Evolutionary conservation across 2,329 filamentous ascomycete genomes (phyloP), one percentile per base, ranked within the genome.

Genomic region (Alternaria incomplexa): DNA sequence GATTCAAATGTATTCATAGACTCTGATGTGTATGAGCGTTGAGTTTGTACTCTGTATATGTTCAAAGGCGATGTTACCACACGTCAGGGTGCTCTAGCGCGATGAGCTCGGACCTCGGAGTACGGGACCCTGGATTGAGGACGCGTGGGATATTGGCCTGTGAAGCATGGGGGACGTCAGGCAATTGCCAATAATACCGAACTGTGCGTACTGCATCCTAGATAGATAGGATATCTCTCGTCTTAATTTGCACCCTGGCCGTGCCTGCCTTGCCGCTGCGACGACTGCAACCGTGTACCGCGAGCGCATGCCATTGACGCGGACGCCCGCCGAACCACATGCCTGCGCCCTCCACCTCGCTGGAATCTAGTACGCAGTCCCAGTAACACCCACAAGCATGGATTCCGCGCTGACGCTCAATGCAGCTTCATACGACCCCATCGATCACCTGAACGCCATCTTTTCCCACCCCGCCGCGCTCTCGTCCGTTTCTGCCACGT

Each of bases 391-490:
- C 32, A 54, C 58, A 66, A 48, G 55, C 54, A 65, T 67, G 51
- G 57, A 66, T 52, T 45, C 56, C 58, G 56, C 64, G 59, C 75
- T 79, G 64, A 78, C 64, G 64, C 56, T 66, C 53, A 43, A 53
- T 53, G n/a, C 68, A 91, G 90, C 87, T 80, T 90, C 97, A 80
- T 98, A 97, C 83, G 91, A 98, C 79, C 93, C 96, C 57, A 91
- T 98, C 78, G 88, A 93, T 73, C 93, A 99, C 81, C 87, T 99
- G 60, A 98, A 99, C 83, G 86, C 91, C 66, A 90, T 99, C 74
- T 99, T 99, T 84, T 90, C 93, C 54, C 93, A 97, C 74, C 92
- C 95, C 1, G 92, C 93, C 36, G 90, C 93, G 64, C 89, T 98
- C 64, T 88, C 90, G 44, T 92, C 93, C 57, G 90, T 97, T 67